Evolutionary conservation across 106 monocot species (phyloP).

Genomic region (Gastrodia elata): DNA sequence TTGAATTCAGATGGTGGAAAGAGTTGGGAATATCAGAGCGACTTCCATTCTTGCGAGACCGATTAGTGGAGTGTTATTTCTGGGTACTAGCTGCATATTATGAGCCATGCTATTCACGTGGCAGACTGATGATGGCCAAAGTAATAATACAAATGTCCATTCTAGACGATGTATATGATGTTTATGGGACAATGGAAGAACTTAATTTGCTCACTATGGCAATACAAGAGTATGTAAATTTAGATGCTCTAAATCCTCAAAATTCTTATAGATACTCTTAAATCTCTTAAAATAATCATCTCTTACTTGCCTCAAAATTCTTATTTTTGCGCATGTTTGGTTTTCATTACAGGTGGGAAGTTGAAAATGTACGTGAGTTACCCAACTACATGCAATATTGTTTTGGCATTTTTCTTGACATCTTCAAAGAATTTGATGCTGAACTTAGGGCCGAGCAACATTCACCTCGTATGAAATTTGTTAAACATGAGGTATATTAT

Average conservation of each 20-base stretch:
- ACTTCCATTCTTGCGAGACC: neutral
- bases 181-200: slow-evolving; percentile 3
- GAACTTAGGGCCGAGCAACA: neutral
- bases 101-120: slow-evolving; percentile 6
- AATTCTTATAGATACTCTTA: neutral
- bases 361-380: neutral
- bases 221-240: neutral
- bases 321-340: neutral
- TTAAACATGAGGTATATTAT: neutral
- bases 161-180: slow-evolving; percentile 10
- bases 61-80: slow-evolving; percentile 2
- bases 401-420: neutral
- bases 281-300: neutral
- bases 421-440: neutral
- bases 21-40: too few species aligned
- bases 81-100: too few species aligned
- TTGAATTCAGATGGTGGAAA: too few species aligned
- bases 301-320: neutral
- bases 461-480: neutral
- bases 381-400: neutral
- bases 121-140: neutral
- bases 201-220: neutral
- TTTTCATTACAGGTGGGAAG: neutral
- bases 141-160: neutral
- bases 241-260: neutral